Evolutionary conservation across 108 stramenopile genomes (phyloP).

Genomic region (Mediolabrus comicus): DNA sequence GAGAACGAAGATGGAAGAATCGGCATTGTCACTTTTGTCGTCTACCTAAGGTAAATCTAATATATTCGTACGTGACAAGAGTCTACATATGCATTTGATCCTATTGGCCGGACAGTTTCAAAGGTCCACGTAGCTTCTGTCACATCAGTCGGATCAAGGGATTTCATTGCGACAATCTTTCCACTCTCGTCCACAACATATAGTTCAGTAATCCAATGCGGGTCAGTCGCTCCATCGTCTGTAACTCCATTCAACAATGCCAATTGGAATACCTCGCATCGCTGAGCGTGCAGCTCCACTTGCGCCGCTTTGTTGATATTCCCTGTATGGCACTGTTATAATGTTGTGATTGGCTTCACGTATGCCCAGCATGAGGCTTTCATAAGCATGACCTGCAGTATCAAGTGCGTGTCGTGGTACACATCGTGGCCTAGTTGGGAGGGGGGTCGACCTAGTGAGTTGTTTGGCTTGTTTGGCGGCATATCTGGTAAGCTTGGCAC

Average conservation of each 20-base stretch:
- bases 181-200: slow-evolving; percentile 18
- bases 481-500: slow-evolving; percentile 62
- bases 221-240: slow-evolving; percentile 12
- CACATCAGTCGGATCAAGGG: slow-evolving; percentile 28
- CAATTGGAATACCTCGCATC: slow-evolving; percentile 73
- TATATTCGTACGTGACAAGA: no score
- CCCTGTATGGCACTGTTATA: slow-evolving; percentile 69
- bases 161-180: slow-evolving; percentile 6
- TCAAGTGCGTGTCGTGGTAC: slow-evolving; percentile 53
- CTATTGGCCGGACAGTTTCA: no score
- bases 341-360: slow-evolving; percentile 81
- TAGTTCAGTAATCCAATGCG: slow-evolving; percentile 36
- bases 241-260: slow-evolving; percentile 67
- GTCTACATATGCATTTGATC: no score
- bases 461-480: slow-evolving; percentile 54
- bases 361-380: slow-evolving; percentile 70
- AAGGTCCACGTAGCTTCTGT: slow-evolving; percentile 11
- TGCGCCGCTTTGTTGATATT: slow-evolving; percentile 63
- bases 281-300: slow-evolving; percentile 66
- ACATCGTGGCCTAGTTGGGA: slow-evolving; percentile 58
- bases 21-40: no score
- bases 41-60: no score
- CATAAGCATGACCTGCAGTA: slow-evolving; percentile 53
- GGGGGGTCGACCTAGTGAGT: slow-evolving; percentile 19
- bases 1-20: no score